Evolutionary conservation across 805 yeast genomes (phyloP).

Genomic region (Clavispora asparagi): DNA sequence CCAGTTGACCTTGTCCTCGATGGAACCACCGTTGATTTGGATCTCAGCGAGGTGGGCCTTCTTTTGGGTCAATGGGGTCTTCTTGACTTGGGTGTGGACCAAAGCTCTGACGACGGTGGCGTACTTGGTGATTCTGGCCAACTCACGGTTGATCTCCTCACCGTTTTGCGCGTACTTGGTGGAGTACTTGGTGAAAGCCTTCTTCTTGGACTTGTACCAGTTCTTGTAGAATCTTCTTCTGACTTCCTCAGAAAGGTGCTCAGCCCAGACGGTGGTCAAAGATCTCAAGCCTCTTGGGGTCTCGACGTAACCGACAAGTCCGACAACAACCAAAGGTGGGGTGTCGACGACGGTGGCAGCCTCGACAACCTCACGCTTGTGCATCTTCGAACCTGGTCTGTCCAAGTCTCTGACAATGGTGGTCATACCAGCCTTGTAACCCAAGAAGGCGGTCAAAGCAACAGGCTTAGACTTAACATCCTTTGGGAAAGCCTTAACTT

Average conservation of each 20-base stretch:
- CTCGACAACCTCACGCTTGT: conserved; percentile 99
- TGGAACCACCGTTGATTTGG: conserved; percentile 99
- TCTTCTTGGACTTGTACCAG: conserved; percentile 99
- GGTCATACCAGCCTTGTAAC: conserved; percentile 99
- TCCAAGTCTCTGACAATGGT: conserved; percentile 99
- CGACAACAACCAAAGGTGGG: conserved; percentile 98
- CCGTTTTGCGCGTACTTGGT: conserved; percentile 94
- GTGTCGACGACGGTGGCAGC: conserved; percentile 99
- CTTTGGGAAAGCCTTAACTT: conserved; percentile 98
- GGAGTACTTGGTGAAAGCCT: conserved; percentile 99
- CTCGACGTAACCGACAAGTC: conserved; percentile 99
- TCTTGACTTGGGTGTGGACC: conserved; percentile 99
- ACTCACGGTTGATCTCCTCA: conserved; percentile 86
- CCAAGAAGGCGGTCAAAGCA: conserved; percentile 98
- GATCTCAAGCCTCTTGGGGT: conserved; percentile 99
- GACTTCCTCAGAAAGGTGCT: conserved; percentile 98
- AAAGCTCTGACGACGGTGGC: conserved; percentile 97
- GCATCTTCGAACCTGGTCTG: conserved; percentile 99
- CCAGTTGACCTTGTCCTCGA: conserved; percentile 97
- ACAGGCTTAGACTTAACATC: conserved; percentile 97
- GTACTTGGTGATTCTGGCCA: conserved; percentile 98
- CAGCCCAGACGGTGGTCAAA: conserved; percentile 99
- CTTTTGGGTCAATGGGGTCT: conserved; percentile 98
- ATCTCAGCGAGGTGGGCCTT: conserved; percentile 99
- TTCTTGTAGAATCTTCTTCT: conserved; percentile 99